Base-by-base conservation (phyloP, 2,329 filamentous ascomycete species). In the Trichophyton verrucosum region DNA sequence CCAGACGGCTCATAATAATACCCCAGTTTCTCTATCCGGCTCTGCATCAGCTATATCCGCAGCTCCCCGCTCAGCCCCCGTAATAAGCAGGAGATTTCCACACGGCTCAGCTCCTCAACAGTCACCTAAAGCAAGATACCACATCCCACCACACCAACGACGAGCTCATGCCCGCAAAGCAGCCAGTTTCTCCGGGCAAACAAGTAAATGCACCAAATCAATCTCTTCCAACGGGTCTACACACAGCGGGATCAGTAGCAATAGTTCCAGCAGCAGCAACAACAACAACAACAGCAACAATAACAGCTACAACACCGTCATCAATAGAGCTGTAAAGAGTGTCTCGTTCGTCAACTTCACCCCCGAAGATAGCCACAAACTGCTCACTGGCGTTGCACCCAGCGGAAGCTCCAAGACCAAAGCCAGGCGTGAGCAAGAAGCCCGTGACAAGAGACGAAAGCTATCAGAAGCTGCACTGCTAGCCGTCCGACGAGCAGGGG, bases 371-470 rank as follows among this genome's bases (percentile, higher is more conserved):
- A 86, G 85, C 68, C 78, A 81, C 13, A 83, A 87, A 70, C 86
- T 99, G 49, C 83, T 99, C 73, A 89, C 84, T 6, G 92, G 91
- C 3, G 94, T 99, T 11, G 94, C 94, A 53, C 92, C 92, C 0
- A 91, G 87, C 65, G 94, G 94, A 8, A 91, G 86, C 66, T 88
- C 84, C 66, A 97, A 97, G 81, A 97, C 94, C 7, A 96, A 96
- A 72, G 90, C 90, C n/a, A 78, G 91, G 60, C 78, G 94, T 58
- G 92, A 97, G 73, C 88, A 89, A 72, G 92, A 96, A 76, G 89
- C 89, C 1, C 79, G 82, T 59, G 92, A 96, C 69, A 86, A 86
- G 74, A 79, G 88, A 67, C 76, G 74, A 61, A 74, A 75, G 65
- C 63, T 76, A 38, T 73, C 72, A 57, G 74, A 76, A 61, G 74